phyloP scores from a whole-genome alignment of 2,329 filamentous ascomycete species.

The Fusarium coffeatum region DNA sequence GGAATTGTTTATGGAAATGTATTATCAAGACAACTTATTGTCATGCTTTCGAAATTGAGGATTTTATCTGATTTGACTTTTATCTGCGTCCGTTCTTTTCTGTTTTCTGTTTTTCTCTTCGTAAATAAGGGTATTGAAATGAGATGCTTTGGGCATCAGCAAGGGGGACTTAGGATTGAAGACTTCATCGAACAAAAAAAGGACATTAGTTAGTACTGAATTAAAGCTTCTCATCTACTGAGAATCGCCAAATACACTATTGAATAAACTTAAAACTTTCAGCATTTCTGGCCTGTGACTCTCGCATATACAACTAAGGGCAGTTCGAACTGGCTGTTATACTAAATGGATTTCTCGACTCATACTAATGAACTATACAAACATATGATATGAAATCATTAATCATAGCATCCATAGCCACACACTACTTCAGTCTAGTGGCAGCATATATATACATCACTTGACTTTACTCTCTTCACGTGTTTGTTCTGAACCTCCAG shows the following conservation, averaged over 20 bases:
- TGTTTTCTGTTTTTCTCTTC: background rate
- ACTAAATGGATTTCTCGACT: too few species aligned
- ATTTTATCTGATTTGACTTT: conserved; percentile 25
- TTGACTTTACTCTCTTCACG: background rate
- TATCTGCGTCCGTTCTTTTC: background rate
- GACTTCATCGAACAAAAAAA: background rate
- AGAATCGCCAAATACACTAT: background rate
- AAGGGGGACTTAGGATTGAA: background rate
- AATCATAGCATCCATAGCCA: background rate
- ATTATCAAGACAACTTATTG: conserved; percentile 42
- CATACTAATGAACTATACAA: too few species aligned
- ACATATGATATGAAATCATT: background rate
- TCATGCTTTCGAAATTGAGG: conserved; percentile 35
- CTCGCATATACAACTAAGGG: background rate
- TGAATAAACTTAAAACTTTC: background rate
- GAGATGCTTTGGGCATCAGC: background rate
- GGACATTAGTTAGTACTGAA: background rate
- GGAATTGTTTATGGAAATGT: conserved; percentile 43
- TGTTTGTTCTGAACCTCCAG: background rate
- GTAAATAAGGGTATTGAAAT: background rate
- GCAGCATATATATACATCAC: background rate
- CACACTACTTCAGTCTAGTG: background rate
- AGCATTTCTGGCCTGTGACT: background rate
- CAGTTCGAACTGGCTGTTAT: background rate
- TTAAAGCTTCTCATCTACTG: background rate